Conservation (phyloP, 179 eudicot genomes). For the Silene noctiflora region DNA sequence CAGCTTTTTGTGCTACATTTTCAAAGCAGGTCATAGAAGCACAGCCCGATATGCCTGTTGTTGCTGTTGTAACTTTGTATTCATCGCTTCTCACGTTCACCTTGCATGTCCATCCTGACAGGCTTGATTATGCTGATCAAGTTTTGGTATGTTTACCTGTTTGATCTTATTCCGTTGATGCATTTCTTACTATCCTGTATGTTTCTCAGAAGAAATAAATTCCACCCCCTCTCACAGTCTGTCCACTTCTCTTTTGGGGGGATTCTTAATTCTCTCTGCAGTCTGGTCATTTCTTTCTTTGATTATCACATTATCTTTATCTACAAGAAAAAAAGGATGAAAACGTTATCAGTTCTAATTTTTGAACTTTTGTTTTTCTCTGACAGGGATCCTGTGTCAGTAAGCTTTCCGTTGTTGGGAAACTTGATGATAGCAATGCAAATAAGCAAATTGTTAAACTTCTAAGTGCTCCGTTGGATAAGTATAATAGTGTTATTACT, state of each 20-base stretch:
- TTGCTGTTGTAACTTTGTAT: slow-evolving; percentile 79
- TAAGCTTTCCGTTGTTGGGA: slow-evolving; percentile 68
- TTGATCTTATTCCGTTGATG: slow-evolving; percentile 7
- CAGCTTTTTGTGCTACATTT: slow-evolving; percentile 14
- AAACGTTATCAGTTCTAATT: neutral
- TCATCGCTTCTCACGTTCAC: slow-evolving; percentile 94
- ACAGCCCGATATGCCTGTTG: slow-evolving; percentile 84
- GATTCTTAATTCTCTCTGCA: neutral
- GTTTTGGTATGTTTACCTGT: slow-evolving; percentile 69
- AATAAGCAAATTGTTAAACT: slow-evolving; percentile 93
- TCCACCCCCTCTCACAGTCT: neutral
- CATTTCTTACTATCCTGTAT: neutral
- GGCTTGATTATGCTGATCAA: slow-evolving; percentile 98
- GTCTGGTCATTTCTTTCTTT: neutral
- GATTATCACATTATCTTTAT: neutral
- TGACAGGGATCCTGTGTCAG: slow-evolving; percentile 86
- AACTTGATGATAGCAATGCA: slow-evolving; percentile 70
- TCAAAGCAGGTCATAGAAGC: slow-evolving; percentile 90
- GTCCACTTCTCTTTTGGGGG: neutral
- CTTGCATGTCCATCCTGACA: slow-evolving; percentile 89
- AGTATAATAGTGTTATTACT: slow-evolving; percentile 80
- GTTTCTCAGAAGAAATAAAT: neutral
- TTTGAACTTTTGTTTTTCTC: slow-evolving; percentile 1
- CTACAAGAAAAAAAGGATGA: neutral
- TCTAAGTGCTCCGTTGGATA: slow-evolving; percentile 91